Evolutionary conservation across 495 filamentous ascomycete genomes (phyloP).

Genomic region (Penicillium turbatum): DNA sequence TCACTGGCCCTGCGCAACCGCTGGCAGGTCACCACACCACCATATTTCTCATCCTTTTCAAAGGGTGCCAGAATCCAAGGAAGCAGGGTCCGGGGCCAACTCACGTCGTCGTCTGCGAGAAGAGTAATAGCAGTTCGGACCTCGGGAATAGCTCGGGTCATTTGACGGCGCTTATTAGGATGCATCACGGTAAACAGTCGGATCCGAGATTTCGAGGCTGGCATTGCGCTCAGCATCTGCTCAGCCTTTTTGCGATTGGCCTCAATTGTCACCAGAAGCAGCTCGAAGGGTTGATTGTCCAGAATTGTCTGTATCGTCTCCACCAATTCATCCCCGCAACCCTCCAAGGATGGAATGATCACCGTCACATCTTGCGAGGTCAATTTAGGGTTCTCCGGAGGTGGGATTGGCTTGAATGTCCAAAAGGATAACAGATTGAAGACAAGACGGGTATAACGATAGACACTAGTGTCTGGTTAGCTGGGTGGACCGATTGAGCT

Average conservation of each 20-base stretch:
- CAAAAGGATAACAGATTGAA: conserved; percentile 63
- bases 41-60: conserved; percentile 64
- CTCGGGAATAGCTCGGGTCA: conserved; percentile 73
- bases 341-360: conserved; percentile 66
- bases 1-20: conserved; percentile 60
- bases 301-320: conserved; percentile 59
- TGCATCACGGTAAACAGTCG: conserved; percentile 51
- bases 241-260: conserved; percentile 53
- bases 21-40: conserved; percentile 81
- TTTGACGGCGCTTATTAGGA: conserved; percentile 81
- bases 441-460: conserved; percentile 62
- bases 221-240: conserved; percentile 50
- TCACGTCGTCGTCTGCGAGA: conserved; percentile 85
- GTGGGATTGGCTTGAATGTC: conserved; percentile 58
- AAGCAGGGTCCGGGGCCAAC: conserved; percentile 70
- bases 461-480: conserved; percentile 38
- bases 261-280: conserved; percentile 63
- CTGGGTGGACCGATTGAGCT: background rate
- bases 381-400: conserved; percentile 58
- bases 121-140: conserved; percentile 70
- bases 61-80: conserved; percentile 84
- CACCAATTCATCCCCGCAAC: conserved; percentile 53
- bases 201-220: conserved; percentile 47
- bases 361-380: conserved; percentile 69
- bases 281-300: conserved; percentile 49